Evolutionary conservation across 306 rosid genomes (phyloP).

Genomic region (Castanea sativa): DNA sequence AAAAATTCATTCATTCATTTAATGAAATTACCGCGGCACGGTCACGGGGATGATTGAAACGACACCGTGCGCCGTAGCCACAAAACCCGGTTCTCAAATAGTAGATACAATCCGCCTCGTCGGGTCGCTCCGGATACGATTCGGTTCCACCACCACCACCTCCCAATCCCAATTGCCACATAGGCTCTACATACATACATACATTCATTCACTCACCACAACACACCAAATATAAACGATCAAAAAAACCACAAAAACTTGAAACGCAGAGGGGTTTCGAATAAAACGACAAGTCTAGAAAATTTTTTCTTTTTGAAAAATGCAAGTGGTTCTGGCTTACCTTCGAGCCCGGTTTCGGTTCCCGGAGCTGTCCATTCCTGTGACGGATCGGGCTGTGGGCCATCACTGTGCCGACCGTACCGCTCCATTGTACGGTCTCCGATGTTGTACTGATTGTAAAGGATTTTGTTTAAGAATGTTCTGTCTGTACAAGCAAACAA

Average conservation of each 20-base stretch:
- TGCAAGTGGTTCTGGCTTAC: slow-evolving; percentile 42
- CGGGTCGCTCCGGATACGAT: slow-evolving; percentile 86
- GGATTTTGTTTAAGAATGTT: slow-evolving; percentile 14
- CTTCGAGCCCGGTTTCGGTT: slow-evolving; percentile 56
- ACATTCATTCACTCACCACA: background rate
- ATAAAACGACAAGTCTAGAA: background rate
- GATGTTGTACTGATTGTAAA: slow-evolving; percentile 23
- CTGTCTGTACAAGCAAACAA: too few relatives aligned
- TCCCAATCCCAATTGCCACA: slow-evolving; percentile 59
- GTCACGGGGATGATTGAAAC: slow-evolving; percentile 97
- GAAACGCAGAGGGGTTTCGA: slow-evolving; percentile 15
- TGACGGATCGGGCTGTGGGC: slow-evolving; percentile 84
- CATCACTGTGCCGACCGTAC: slow-evolving; percentile 70
- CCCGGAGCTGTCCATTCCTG: slow-evolving; percentile 68
- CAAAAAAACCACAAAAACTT: slow-evolving; percentile 28
- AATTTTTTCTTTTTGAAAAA: slow-evolving; percentile 22
- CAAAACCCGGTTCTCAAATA: slow-evolving; percentile 83
- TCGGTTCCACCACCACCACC: slow-evolving; percentile 43
- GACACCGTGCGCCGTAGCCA: slow-evolving; percentile 92
- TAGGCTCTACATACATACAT: slow-evolving; percentile 55
- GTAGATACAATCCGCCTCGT: slow-evolving; percentile 84
- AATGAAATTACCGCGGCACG: slow-evolving; percentile 59
- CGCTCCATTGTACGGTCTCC: slow-evolving; percentile 83
- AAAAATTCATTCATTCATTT: too few relatives aligned
- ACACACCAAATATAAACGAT: slow-evolving; percentile 22